phyloP scores from a whole-genome alignment of 805 yeast genomes.

The Candida silvicultrix region DNA sequence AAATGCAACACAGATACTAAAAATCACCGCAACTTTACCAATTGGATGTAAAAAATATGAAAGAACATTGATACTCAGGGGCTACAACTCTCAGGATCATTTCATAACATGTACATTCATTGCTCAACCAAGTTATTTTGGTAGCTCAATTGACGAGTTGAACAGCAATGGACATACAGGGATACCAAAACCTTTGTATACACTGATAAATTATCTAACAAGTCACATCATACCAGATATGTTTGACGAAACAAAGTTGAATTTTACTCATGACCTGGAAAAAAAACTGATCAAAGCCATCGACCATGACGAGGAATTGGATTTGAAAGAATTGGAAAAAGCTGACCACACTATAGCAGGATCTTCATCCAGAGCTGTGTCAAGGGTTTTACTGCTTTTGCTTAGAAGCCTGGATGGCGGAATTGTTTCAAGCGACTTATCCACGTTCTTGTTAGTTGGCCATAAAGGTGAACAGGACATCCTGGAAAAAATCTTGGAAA shows the following conservation, averaged over 20 bases:
- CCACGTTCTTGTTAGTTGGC: constrained; percentile 18
- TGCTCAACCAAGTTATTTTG: constrained; percentile 22
- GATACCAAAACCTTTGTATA: constrained; percentile 26
- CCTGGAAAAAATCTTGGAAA: constrained; percentile 29
- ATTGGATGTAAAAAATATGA: constrained; percentile 20
- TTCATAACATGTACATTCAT: constrained; percentile 23
- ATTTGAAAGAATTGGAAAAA: constrained; percentile 6
- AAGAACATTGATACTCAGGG: constrained; percentile 22
- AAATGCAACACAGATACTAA: constrained; percentile 16
- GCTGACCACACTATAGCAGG: constrained; percentile 15
- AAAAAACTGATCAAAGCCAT: constrained; percentile 15
- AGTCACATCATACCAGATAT: constrained; percentile 18
- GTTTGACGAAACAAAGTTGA: constrained; percentile 18
- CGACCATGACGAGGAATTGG: constrained; percentile 17
- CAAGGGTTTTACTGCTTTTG: constrained; percentile 23
- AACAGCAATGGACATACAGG: constrained; percentile 17
- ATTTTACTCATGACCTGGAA: constrained; percentile 17
- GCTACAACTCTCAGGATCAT: constrained; percentile 25
- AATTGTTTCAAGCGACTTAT: constrained; percentile 29
- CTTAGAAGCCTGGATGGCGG: constrained; percentile 33
- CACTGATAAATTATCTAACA: constrained; percentile 24
- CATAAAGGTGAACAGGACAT: constrained; percentile 22
- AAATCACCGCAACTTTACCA: constrained; percentile 18
- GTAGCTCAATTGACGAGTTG: constrained; percentile 25
- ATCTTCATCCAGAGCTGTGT: constrained; percentile 19